A percentile compares a stretch with the other conserved stretches of the same genome.
Evolutionary conservation across 768 basidiomycete species (phyloP).

Genomic region (Suillus subluteus): DNA sequence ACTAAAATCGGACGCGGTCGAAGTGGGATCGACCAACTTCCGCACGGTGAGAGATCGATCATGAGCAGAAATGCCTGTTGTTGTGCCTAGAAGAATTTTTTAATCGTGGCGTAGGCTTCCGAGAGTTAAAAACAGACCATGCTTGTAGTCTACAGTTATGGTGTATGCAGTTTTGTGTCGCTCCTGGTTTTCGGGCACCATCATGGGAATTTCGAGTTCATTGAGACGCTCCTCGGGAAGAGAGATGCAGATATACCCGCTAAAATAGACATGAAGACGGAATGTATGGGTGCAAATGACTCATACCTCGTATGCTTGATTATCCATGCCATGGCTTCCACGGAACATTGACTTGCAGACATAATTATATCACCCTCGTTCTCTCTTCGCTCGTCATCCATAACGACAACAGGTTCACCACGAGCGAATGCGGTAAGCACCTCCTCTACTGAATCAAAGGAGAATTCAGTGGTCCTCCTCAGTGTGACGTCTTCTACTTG

Average conservation of each 20-base stretch:
- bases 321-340: slow-evolving; percentile 99
- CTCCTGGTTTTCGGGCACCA: slow-evolving; percentile 91
- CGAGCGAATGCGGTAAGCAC: slow-evolving; percentile 74
- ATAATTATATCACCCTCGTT: slow-evolving; percentile 98
- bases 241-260: slow-evolving; percentile 93
- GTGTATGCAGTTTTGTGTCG: slow-evolving; percentile 94
- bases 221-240: slow-evolving; percentile 77
- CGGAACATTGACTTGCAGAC: slow-evolving; percentile 80
- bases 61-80: slow-evolving; percentile 96
- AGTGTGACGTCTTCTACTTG: slow-evolving; percentile 21
- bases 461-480: slow-evolving; percentile 43
- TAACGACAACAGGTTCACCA: slow-evolving; percentile 94
- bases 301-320: slow-evolving; percentile 92
- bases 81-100: slow-evolving; percentile 59
- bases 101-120: neutral
- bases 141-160: slow-evolving; percentile 90
- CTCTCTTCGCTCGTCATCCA: slow-evolving; percentile 95
- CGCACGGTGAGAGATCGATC: slow-evolving; percentile 90
- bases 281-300: neutral
- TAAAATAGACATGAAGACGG: slow-evolving; percentile 35
- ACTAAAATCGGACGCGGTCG: slow-evolving; percentile 71
- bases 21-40: slow-evolving; percentile 68
- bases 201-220: slow-evolving; percentile 86
- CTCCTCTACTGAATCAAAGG: slow-evolving; percentile 81
- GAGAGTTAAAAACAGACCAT: slow-evolving; percentile 51